phyloP scores from a whole-genome alignment of 2,329 filamentous ascomycete genomes.

The Hypomyces rosellus region DNA sequence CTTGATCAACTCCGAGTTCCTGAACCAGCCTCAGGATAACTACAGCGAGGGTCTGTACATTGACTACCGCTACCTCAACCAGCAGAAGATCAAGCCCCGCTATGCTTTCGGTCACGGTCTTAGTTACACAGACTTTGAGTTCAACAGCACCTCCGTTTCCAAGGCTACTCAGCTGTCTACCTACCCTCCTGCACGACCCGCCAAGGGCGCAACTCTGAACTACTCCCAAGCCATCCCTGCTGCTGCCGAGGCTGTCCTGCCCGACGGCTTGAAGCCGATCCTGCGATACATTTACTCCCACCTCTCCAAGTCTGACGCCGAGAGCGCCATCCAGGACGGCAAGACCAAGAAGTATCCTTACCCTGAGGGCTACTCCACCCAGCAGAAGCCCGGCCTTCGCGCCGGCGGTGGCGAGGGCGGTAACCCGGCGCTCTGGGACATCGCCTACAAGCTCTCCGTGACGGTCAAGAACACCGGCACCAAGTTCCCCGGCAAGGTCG shows the following conservation, averaged over 20 bases:
- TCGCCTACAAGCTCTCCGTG: constrained; percentile 36
- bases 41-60: constrained; percentile 80
- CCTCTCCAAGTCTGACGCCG: constrained; percentile 38
- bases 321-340: constrained; percentile 33
- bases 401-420: constrained; percentile 66
- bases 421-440: constrained; percentile 58
- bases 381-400: constrained; percentile 36
- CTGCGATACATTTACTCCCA: constrained; percentile 67
- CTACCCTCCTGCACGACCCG: constrained; percentile 27
- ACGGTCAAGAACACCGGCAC: constrained; percentile 49
- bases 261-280: constrained; percentile 51
- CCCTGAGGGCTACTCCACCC: constrained; percentile 57
- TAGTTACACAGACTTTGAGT: constrained; percentile 69
- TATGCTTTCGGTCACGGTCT: constrained; percentile 86
- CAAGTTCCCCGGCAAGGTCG: constrained; percentile 36
- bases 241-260: constrained; percentile 51
- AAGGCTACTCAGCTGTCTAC: constrained; percentile 37
- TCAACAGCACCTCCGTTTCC: constrained; percentile 45
- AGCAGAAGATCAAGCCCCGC: constrained; percentile 63
- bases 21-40: constrained; percentile 70
- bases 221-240: constrained; percentile 48
- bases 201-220: constrained; percentile 35
- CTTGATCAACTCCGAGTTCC: constrained; percentile 40
- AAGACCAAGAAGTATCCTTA: constrained; percentile 49
- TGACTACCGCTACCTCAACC: constrained; percentile 88